These are phyloP conservation scores for Ramalina intermedia DNA, from an alignment of 495 filamentous ascomycete species.

Conservation along the genomic window DNA sequence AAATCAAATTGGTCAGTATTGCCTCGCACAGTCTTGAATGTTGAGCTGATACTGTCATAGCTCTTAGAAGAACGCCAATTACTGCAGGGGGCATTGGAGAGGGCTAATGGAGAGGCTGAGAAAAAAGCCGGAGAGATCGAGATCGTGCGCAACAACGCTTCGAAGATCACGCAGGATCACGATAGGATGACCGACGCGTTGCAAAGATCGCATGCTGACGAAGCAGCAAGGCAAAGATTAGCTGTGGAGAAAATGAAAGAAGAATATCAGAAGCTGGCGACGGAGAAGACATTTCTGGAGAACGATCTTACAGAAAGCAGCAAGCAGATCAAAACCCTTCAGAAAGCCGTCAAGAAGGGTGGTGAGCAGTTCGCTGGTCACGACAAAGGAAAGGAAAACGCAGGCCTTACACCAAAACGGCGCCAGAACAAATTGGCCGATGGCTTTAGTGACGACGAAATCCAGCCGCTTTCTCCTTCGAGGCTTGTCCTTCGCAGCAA, in stretches of 20 bases:
- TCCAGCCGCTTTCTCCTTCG: conserved; percentile 42
- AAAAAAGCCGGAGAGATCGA: conserved; percentile 52
- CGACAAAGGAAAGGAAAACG: conserved; percentile 10
- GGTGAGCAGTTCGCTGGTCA: conserved; percentile 14
- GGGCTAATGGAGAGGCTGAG: conserved; percentile 33
- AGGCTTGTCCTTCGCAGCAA: conserved; percentile 38
- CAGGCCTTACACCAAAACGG: conserved; percentile 45
- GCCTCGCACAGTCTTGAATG: neutral
- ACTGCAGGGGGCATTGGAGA: conserved; percentile 31
- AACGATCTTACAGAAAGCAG: conserved; percentile 49
- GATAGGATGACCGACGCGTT: conserved; percentile 37
- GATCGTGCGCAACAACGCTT: conserved; percentile 50
- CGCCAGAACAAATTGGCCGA: conserved; percentile 42
- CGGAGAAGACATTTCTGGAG: conserved; percentile 48
- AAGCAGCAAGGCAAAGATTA: conserved; percentile 36
- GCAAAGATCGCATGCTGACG: conserved; percentile 40
- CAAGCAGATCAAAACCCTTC: conserved; percentile 32
- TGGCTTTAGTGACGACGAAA: conserved; percentile 62
- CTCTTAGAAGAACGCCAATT: conserved; percentile 37
- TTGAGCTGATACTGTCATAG: conserved; percentile 18
- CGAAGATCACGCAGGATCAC: conserved; percentile 38
- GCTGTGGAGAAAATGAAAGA: conserved; percentile 41
- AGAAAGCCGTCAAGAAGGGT: conserved; percentile 27
- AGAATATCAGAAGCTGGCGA: conserved; percentile 45
- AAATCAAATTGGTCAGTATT: conserved; percentile 23